Base-by-base conservation (phyloP, 208 protist species). In the Balamuthia mandrillaris region DNA sequence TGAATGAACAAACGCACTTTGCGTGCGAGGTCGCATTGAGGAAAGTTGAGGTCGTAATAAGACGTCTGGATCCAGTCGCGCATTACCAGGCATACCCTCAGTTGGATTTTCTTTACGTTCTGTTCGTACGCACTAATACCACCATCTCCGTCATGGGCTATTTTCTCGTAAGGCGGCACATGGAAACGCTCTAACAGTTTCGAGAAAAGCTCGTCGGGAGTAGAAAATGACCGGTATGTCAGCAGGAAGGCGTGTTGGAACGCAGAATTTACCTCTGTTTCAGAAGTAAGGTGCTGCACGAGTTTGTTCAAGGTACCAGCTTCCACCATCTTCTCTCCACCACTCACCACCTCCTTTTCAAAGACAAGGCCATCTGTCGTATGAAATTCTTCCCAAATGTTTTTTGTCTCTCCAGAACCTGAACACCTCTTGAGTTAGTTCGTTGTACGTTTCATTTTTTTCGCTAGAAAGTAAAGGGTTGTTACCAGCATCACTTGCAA, bases 261-360 rank as follows among this genome's bases (percentile, higher is more conserved):
- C 3, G 14, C 3, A 60, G 3, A 18, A 18, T 33, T 27, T 27
- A 60, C 52, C 3, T n/a, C 52, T 60, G 7, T 18, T 60, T 78
- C 70, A 10, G 70, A 78, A 39, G 70, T 78, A 27, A 78, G 70
- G 44, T 78, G 70, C 49, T 49, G 45, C 4, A 78, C 70, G 49
- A 78, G 70, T 47, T 78, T 78, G 70, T 78, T 78, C 14, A 78
- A 21, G 16, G 70, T 78, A 37, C 70, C 70, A 27, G 70, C 70
- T 5, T 47, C 44, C 37, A 78, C 70, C 12, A n/a, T n/a, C n/a
- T n/a, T n/a, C n/a, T n/a, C n/a, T n/a, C n/a, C n/a, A n/a, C n/a
- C n/a, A n/a, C n/a, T n/a, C n/a, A n/a, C n/a, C n/a, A n/a, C n/a
- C n/a, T n/a, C n/a, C n/a, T n/a, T n/a, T n/a, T n/a, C n/a, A n/a